Conservation (phyloP, 192 early-diverging fungal genomes). For the Rhizophlyctis rosea region DNA sequence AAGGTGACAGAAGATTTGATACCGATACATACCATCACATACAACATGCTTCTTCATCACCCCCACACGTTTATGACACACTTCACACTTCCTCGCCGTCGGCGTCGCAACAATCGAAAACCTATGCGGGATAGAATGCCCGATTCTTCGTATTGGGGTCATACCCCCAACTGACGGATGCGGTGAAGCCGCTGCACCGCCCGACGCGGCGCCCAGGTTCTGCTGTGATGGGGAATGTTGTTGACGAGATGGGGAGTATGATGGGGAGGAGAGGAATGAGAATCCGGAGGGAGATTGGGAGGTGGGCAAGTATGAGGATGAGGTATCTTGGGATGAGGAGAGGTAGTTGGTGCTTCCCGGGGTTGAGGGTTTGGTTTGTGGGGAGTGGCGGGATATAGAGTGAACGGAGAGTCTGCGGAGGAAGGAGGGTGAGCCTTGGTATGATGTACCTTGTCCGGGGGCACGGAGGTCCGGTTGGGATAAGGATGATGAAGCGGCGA, state of each 20-base stretch:
- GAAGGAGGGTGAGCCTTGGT: no score
- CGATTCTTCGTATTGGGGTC: constrained; percentile 10
- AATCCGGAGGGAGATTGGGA: neutral
- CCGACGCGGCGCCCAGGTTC: neutral
- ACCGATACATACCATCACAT: constrained; percentile 25
- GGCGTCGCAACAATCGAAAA: constrained; percentile 23
- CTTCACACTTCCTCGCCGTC: constrained; percentile 19
- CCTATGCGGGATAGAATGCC: constrained; percentile 22
- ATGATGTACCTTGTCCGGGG: no score
- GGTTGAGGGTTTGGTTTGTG: no score
- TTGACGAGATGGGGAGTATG: neutral
- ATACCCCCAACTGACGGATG: neutral
- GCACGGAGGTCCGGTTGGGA: no score
- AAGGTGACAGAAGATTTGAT: no score
- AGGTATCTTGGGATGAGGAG: neutral
- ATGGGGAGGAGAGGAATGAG: neutral
- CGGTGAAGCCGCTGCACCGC: constrained; percentile 4
- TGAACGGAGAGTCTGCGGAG: no score
- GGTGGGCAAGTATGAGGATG: neutral
- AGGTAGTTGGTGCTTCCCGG: neutral
- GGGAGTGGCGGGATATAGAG: no score
- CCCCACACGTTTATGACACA: constrained; percentile 22
- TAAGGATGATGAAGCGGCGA: no score
- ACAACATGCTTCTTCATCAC: constrained; percentile 22
- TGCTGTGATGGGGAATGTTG: neutral